phyloP scores from a whole-genome alignment of 345 rosid species.

The Punica granatum region DNA sequence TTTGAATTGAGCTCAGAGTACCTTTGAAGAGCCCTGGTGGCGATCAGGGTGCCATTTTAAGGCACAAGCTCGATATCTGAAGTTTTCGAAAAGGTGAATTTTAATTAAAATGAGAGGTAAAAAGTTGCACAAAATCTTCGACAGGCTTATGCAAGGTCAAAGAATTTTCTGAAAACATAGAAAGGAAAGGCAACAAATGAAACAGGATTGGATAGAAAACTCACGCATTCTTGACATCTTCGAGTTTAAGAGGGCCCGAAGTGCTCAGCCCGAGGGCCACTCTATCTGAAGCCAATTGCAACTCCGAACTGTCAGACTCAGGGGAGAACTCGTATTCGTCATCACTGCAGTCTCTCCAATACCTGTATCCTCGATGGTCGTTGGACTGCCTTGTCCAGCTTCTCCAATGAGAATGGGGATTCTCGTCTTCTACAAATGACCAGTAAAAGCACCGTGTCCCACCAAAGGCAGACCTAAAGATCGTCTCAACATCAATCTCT shows the following conservation, averaged over 20 bases:
- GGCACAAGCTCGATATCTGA: conserved; percentile 76
- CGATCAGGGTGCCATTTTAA: conserved; percentile 97
- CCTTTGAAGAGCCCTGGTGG: conserved; percentile 79
- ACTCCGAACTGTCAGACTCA: conserved; percentile 36
- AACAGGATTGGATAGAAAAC: conserved; percentile 16
- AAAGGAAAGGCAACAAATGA: background rate
- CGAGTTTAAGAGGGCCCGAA: conserved; percentile 66
- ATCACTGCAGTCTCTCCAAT: conserved; percentile 34
- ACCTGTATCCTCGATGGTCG: conserved; percentile 28
- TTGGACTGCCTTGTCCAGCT: conserved; percentile 35
- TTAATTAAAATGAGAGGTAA: background rate
- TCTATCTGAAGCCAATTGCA: conserved; percentile 54
- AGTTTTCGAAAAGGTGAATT: background rate
- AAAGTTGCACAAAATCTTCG: background rate
- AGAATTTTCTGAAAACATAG: background rate
- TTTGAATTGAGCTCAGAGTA: conserved; percentile 12
- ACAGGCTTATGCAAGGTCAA: background rate
- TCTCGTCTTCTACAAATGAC: conserved; percentile 64
- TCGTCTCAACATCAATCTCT: conserved; percentile 39
- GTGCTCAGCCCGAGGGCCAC: conserved; percentile 67
- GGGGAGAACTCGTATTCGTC: conserved; percentile 52
- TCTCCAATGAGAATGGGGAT: conserved; percentile 21
- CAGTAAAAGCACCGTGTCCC: conserved; percentile 44
- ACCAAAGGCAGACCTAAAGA: conserved; percentile 59
- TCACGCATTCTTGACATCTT: conserved; percentile 84